These are phyloP conservation scores for Penicillium maclennaniae DNA, from an alignment of 495 filamentous ascomycete genomes.

Conservation along the genomic window DNA sequence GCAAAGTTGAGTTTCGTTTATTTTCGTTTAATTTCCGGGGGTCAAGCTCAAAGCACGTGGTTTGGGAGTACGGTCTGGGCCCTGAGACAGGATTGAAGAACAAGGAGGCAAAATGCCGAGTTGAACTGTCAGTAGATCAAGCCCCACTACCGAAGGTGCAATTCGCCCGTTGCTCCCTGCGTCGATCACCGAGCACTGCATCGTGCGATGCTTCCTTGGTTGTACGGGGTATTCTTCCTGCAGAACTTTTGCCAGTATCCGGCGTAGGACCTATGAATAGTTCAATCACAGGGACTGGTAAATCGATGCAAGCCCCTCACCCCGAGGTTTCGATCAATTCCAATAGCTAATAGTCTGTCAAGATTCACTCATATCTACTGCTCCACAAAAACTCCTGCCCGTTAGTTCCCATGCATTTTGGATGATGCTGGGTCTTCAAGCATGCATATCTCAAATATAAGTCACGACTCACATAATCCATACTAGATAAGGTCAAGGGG, in stretches of 20 bases:
- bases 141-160: conserved; percentile 7
- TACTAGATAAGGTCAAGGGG: conserved; percentile 1
- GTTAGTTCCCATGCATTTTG: not conserved
- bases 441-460: conserved; percentile 1
- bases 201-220: not conserved
- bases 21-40: too few species aligned
- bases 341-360: not conserved
- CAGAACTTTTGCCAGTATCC: not conserved
- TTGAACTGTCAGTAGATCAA: not conserved
- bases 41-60: too few species aligned
- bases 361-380: not conserved
- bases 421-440: conserved; percentile 9
- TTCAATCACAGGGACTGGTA: too few species aligned
- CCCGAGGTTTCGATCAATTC: not conserved
- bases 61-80: not conserved
- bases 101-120: not conserved
- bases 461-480: not conserved
- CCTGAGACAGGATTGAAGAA: not conserved
- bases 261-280: too few species aligned
- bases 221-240: not conserved
- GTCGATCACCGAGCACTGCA: conserved; percentile 1
- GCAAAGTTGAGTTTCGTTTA: not conserved
- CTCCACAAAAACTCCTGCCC: not conserved
- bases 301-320: too few species aligned
- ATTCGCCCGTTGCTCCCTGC: conserved; percentile 7